A percentile compares a stretch with the other conserved stretches of the same genome.
Evolutionary conservation across 2,329 filamentous ascomycete genomes (phyloP).

Genomic region (Ophiosphaerella narmari): DNA sequence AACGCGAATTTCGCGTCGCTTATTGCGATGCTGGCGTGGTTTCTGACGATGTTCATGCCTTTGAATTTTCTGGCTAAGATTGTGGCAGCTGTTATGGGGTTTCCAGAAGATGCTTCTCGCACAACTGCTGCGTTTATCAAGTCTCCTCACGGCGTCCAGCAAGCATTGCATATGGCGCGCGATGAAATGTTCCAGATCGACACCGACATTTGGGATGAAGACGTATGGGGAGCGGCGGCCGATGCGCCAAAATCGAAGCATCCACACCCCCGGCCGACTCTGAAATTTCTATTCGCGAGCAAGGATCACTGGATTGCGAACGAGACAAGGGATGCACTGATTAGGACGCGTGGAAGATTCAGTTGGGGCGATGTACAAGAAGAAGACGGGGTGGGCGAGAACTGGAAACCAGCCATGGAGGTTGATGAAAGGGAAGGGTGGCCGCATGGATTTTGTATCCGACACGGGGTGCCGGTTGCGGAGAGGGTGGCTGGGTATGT

Average conservation of each 20-base stretch:
- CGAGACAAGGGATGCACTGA: constrained; percentile 60
- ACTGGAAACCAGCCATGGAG: constrained; percentile 57
- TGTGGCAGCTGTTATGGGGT: constrained; percentile 50
- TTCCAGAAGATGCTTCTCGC: constrained; percentile 50
- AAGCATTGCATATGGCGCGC: constrained; percentile 63
- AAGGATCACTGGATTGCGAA: constrained; percentile 67
- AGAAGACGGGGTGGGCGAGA: constrained; percentile 28
- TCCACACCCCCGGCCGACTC: constrained; percentile 46
- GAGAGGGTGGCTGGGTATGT: constrained; percentile 57
- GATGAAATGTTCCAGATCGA: constrained; percentile 64
- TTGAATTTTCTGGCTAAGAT: constrained; percentile 46
- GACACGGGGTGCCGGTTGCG: constrained; percentile 55
- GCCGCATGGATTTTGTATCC: constrained; percentile 65
- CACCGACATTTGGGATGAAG: constrained; percentile 61
- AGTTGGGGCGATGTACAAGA: constrained; percentile 17
- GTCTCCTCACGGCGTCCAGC: constrained; percentile 55
- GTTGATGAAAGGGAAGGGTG: constrained; percentile 59
- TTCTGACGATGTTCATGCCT: constrained; percentile 52
- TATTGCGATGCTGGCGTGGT: constrained; percentile 45
- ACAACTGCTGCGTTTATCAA: constrained; percentile 58
- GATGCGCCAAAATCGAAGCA: constrained; percentile 19
- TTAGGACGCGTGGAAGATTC: constrained; percentile 36
- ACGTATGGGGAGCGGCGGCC: constrained; percentile 61
- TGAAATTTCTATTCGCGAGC: constrained; percentile 64
- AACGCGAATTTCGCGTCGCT: constrained; percentile 31